These are phyloP conservation scores for Saxophila tyrrhenica DNA, from an alignment of 495 filamentous ascomycete species.

Conservation along the genomic window DNA sequence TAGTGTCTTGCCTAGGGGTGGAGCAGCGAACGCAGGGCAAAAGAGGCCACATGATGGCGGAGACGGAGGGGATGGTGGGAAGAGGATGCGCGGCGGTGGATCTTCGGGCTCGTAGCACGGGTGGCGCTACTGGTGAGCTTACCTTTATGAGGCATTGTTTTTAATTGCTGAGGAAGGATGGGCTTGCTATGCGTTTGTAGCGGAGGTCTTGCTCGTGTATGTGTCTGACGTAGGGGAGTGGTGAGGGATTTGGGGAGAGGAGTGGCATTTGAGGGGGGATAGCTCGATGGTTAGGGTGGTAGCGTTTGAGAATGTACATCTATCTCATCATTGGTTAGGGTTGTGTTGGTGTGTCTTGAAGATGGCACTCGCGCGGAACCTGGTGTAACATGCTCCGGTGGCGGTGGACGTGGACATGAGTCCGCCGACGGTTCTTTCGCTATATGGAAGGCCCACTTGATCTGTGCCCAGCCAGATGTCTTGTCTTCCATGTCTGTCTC, in stretches of 20 bases:
- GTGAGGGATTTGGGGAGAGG: too few relatives aligned
- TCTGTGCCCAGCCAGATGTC: background rate
- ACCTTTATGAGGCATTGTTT: background rate
- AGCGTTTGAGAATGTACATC: too few relatives aligned
- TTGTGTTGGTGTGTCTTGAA: too few relatives aligned
- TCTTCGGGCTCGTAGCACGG: background rate
- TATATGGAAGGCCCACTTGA: background rate
- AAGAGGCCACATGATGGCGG: constrained; percentile 16
- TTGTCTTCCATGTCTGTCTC: background rate
- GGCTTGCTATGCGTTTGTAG: background rate
- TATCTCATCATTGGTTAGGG: too few relatives aligned
- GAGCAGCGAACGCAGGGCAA: constrained; percentile 12
- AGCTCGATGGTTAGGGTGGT: too few relatives aligned
- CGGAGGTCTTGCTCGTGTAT: too few relatives aligned
- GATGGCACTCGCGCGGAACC: too few relatives aligned
- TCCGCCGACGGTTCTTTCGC: too few relatives aligned
- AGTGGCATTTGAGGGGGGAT: too few relatives aligned
- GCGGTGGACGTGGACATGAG: too few relatives aligned
- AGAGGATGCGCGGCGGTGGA: constrained; percentile 15
- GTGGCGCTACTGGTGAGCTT: background rate
- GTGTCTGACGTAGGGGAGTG: too few relatives aligned
- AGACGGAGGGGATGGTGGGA: constrained; percentile 11
- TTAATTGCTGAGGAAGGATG: background rate
- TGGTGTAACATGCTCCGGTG: too few relatives aligned
- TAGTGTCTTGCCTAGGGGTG: constrained; percentile 3